phyloP scores from a whole-genome alignment of 257 asterid species.

The Fraxinus quadrangulata region DNA sequence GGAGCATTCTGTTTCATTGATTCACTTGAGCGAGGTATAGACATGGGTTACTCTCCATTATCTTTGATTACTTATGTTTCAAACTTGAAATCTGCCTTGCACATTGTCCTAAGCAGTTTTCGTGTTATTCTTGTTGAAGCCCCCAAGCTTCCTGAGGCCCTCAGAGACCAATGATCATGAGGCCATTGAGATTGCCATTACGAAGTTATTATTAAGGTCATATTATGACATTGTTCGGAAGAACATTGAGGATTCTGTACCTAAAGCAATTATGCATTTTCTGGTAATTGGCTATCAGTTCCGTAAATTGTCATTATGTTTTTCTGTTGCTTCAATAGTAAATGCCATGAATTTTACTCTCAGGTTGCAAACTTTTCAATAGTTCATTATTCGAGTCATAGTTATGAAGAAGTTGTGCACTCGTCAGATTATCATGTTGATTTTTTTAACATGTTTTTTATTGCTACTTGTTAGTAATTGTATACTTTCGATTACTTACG shows the following conservation, averaged over 20 bases:
- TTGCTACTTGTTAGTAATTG: neutral
- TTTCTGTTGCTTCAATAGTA: neutral
- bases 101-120: constrained; percentile 20
- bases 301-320: neutral
- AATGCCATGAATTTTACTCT: neutral
- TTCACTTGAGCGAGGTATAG: constrained; percentile 75
- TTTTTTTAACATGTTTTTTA: too few species aligned
- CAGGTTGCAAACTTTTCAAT: neutral
- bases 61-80: neutral
- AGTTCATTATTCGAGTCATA: neutral
- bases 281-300: constrained; percentile 42
- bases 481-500: neutral
- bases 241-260: constrained; percentile 65
- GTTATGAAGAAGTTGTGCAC: neutral
- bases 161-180: constrained; percentile 50
- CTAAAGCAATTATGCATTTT: constrained; percentile 82
- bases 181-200: constrained; percentile 52
- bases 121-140: constrained; percentile 35
- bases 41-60: neutral
- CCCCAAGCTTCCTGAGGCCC: constrained; percentile 57
- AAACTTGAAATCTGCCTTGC: neutral
- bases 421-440: neutral
- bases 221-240: constrained; percentile 71
- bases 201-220: constrained; percentile 56
- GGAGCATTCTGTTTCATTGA: constrained; percentile 58